Conservation (phyloP, 257 asterid genomes). For the Lantana camara region DNA sequence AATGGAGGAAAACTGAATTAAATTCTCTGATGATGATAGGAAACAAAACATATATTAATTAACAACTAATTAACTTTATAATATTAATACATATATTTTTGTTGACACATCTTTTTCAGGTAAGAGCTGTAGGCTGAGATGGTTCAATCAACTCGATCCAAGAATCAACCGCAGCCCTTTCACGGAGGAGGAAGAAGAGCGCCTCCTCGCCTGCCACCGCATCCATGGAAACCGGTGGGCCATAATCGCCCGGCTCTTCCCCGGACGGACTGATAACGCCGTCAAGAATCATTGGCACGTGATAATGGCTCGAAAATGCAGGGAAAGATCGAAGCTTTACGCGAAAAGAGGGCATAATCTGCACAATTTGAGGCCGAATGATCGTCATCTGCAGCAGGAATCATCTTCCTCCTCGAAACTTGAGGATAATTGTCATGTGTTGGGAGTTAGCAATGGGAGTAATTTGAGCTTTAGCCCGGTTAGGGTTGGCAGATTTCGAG, state of each 20-base stretch:
- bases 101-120: slow-evolving; percentile 44
- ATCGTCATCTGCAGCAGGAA: slow-evolving; percentile 12
- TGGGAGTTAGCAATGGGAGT: slow-evolving; percentile 18
- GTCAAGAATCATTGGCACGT: slow-evolving; percentile 97
- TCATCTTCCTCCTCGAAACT: slow-evolving; percentile 35
- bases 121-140: slow-evolving; percentile 90
- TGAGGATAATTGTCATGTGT: slow-evolving; percentile 14
- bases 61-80: too few species aligned
- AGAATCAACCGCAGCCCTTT: slow-evolving; percentile 80
- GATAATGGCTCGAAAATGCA: slow-evolving; percentile 74
- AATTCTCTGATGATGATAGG: too few species aligned
- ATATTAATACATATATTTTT: neutral
- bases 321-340: slow-evolving; percentile 59
- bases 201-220: slow-evolving; percentile 73
- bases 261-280: slow-evolving; percentile 90
- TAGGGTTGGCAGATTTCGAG: slow-evolving; percentile 31
- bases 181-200: slow-evolving; percentile 86
- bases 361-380: slow-evolving; percentile 3
- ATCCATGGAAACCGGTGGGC: slow-evolving; percentile 93
- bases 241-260: slow-evolving; percentile 76
- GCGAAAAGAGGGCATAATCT: slow-evolving; percentile 37
- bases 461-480: slow-evolving; percentile 30
- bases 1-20: too few species aligned
- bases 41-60: too few species aligned
- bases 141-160: slow-evolving; percentile 94